A percentile compares a stretch with the other conserved stretches of the same genome.
phyloP scores from a whole-genome alignment of 306 rosid genomes.

The Cicer pinnatifidum region DNA sequence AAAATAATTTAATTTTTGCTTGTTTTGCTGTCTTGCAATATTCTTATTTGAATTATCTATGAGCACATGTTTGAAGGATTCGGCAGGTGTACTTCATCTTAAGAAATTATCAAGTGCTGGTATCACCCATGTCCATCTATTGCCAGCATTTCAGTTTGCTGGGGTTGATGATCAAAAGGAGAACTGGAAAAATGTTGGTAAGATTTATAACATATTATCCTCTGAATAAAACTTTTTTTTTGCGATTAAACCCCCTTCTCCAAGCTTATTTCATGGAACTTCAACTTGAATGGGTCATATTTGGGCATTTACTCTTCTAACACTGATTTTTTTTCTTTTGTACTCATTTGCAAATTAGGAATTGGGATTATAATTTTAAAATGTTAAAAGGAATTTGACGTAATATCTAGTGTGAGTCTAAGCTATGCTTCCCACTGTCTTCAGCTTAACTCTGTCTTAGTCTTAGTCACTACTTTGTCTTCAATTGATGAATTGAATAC shows the following conservation, averaged over 20 bases:
- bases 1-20: slow-evolving; percentile 21
- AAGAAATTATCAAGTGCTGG: slow-evolving; percentile 87
- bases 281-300: slow-evolving; percentile 29
- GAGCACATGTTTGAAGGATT: slow-evolving; percentile 65
- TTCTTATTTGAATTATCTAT: slow-evolving; percentile 41
- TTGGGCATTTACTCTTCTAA: slow-evolving; percentile 6
- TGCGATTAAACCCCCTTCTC: slow-evolving; percentile 25
- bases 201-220: slow-evolving; percentile 40
- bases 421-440: neutral
- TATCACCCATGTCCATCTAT: slow-evolving; percentile 82
- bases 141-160: slow-evolving; percentile 89
- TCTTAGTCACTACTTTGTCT: neutral
- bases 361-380: slow-evolving; percentile 20
- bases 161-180: slow-evolving; percentile 86
- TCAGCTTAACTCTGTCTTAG: neutral
- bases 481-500: neutral
- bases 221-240: slow-evolving; percentile 17
- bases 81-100: slow-evolving; percentile 78
- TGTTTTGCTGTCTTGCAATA: slow-evolving; percentile 27
- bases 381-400: slow-evolving; percentile 20
- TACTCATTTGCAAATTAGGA: slow-evolving; percentile 7
- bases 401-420: slow-evolving; percentile 8
- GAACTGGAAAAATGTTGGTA: slow-evolving; percentile 82
- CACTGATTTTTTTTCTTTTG: neutral
- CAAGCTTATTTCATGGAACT: slow-evolving; percentile 19